A percentile compares a stretch with the other conserved stretches of the same genome.
Conservation (phyloP, 148 eudicot genomes). For the Beta vulgaris region DNA sequence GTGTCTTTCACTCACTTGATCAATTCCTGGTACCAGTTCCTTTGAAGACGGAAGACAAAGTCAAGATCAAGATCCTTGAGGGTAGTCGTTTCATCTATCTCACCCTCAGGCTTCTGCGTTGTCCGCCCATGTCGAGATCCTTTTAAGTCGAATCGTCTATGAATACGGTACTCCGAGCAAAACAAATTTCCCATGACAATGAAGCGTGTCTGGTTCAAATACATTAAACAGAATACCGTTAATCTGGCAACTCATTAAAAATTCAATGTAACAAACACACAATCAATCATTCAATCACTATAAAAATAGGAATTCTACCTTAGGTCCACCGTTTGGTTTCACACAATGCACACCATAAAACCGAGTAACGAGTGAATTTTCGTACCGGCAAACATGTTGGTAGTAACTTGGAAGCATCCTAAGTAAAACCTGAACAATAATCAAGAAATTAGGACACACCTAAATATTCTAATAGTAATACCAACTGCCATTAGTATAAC, state of each 20-base stretch:
- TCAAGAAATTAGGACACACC: conserved; percentile 27
- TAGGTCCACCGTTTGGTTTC: conserved; percentile 85
- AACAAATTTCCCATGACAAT: conserved; percentile 96
- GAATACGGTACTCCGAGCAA: conserved; percentile 87
- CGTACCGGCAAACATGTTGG: conserved; percentile 72
- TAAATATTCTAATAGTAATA: conserved; percentile 14
- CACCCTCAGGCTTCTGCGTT: conserved; percentile 71
- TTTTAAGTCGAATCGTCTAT: conserved; percentile 88
- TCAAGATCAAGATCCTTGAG: conserved; percentile 96
- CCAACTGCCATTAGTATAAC: conserved; percentile 19
- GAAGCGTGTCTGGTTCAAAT: conserved; percentile 64
- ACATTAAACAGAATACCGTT: background rate
- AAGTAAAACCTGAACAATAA: conserved; percentile 67
- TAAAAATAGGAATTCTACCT: conserved; percentile 42
- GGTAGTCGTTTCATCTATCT: conserved; percentile 94
- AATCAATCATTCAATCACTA: background rate
- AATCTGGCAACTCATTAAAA: background rate
- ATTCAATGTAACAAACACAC: conserved; percentile 1
- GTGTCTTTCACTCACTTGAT: conserved; percentile 61
- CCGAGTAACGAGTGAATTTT: conserved; percentile 79
- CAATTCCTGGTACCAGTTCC: conserved; percentile 79
- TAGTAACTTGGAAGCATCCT: conserved; percentile 97
- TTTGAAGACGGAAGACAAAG: conserved; percentile 80
- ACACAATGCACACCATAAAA: conserved; percentile 95
- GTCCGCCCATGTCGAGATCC: conserved; percentile 93